Evolutionary conservation across 345 rosid species (phyloP), one percentile per base, ranked within the genome.

Genomic region (Melaleuca quinquenervia): DNA sequence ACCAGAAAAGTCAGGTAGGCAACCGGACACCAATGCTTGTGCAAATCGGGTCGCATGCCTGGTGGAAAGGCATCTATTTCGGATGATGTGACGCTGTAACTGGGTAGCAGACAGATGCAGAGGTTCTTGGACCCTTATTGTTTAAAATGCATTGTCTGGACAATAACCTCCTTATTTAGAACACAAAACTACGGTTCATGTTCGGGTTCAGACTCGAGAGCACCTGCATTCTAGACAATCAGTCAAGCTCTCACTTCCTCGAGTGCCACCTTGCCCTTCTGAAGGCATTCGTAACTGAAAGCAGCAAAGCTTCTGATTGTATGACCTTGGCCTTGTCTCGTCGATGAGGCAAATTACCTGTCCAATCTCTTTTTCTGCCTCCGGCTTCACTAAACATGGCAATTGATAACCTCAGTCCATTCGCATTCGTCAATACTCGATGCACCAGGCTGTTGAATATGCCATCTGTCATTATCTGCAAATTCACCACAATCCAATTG

Each of bases 381-480:
- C 92, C 8, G 93, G 92, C 84, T 86, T n/a, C 86, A n/a, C 85
- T 89, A 85, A 92, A 91, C 20, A 89, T 76, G 78, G 94, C 96
- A 4, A 92, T 75, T 2, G 91, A 90, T 16, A 88, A 87, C 88
- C 94, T 91, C 89, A 90, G 82, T 86, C 62, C 87, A 52, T 90
- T 86, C 5, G 87, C 54, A 90, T 92, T 91, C 2, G 92, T 91
- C 89, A 91, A 89, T 85, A 89, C 95, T 88, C 93, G 82, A 89
- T 92, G 91, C 85, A 92, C 54, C 1, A 91, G 78, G 86, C 94
- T 91, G 88, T 90, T 93, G 91, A 89, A 94, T 60, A 93, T 87
- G 41, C 93, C 95, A 45, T 94, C 93, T 84, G 91, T 93, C 93
- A 90, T 90, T 84, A 94, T 92, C 93, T 93, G 90, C 90, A 84